Percentiles rank a stretch among this genome's conserved stretches.
Evolutionary conservation across 192 early-diverging fungal genomes (phyloP).

Genomic region (Borealophlyctis nickersoniae): DNA sequence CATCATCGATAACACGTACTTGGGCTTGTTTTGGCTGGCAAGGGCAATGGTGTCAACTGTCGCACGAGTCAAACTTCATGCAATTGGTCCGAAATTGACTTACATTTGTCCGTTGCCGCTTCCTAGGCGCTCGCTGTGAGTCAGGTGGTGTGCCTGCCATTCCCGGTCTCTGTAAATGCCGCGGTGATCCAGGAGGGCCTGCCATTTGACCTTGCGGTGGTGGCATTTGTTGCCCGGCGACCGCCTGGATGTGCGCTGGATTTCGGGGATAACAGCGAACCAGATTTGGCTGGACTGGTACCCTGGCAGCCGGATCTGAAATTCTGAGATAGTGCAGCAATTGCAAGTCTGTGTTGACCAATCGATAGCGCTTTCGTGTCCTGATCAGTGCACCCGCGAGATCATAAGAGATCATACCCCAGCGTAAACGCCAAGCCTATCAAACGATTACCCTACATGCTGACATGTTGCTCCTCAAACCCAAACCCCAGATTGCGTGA

Average conservation of each 20-base stretch:
- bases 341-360: slow-evolving; percentile 26
- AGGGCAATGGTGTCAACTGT: neutral
- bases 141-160: no score
- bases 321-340: slow-evolving; percentile 30
- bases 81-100: neutral
- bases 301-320: slow-evolving; percentile 12
- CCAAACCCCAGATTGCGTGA: slow-evolving; percentile 31
- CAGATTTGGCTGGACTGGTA: slow-evolving; percentile 22
- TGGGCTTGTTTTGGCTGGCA: neutral
- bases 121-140: neutral
- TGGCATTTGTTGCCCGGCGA: neutral
- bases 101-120: neutral
- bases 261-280: slow-evolving; percentile 25
- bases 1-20: slow-evolving; percentile 7
- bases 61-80: slow-evolving; percentile 1
- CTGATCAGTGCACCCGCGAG: no score
- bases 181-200: no score
- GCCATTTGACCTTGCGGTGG: neutral
- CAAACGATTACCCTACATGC: slow-evolving; percentile 13
- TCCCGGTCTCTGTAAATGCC: no score
- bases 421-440: no score
- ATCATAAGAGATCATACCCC: no score
- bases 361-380: slow-evolving; percentile 23
- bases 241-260: slow-evolving; percentile 5
- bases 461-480: slow-evolving; percentile 9